Percentiles rank a stretch among this genome's conserved stretches.
phyloP scores from a whole-genome alignment of 768 basidiomycete genomes.

The Lactarius sanguifluus region DNA sequence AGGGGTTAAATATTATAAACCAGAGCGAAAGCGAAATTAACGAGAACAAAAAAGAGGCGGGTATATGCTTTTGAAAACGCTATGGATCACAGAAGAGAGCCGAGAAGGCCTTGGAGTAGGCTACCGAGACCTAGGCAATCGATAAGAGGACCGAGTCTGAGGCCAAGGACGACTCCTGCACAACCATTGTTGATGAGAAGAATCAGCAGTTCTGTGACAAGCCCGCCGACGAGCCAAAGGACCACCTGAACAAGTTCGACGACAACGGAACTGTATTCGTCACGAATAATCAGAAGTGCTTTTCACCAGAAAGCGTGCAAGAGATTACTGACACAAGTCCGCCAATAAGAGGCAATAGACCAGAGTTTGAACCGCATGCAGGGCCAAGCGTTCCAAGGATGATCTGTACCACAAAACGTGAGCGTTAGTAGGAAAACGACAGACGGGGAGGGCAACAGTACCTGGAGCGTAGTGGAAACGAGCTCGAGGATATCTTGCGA shows the following conservation, averaged over 20 bases:
- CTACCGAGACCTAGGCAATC: slow-evolving; percentile 6
- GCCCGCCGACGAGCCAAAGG: slow-evolving; percentile 12
- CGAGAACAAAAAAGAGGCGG: background rate
- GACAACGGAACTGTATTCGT: background rate
- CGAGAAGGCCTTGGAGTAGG: background rate
- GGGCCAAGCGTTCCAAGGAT: slow-evolving; percentile 4
- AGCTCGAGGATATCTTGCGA: background rate
- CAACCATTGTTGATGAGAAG: slow-evolving; percentile 24
- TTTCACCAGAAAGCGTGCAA: background rate
- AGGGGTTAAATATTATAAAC: background rate
- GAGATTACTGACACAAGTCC: slow-evolving; percentile 12
- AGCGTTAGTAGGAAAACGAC: background rate
- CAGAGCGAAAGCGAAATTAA: background rate
- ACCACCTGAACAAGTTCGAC: slow-evolving; percentile 17
- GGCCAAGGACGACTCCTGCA: slow-evolving; percentile 1
- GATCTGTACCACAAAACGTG: background rate
- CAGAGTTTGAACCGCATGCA: background rate
- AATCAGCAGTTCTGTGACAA: slow-evolving; percentile 6
- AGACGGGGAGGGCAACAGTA: background rate
- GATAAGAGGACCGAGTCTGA: slow-evolving; percentile 2
- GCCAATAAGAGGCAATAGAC: background rate
- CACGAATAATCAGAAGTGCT: background rate
- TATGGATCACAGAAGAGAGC: background rate
- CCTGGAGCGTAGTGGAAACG: background rate
- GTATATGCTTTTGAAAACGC: background rate